phyloP scores from a whole-genome alignment of 2,329 filamentous ascomycete genomes.

The Sarocladiaceae sp. region DNA sequence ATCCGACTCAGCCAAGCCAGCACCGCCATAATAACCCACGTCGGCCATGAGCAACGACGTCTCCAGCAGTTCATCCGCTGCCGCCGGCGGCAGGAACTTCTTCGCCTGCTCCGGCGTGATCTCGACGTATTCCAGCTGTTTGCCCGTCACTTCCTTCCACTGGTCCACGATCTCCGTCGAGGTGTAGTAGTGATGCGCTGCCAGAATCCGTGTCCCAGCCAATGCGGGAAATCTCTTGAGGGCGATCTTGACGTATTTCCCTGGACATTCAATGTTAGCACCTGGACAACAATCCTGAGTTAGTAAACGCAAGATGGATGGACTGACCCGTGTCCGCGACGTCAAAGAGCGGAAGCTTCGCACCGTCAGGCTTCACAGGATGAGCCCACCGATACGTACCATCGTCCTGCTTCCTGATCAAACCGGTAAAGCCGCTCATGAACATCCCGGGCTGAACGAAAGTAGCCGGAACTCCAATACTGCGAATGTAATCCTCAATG shows the following conservation, averaged over 20 bases:
- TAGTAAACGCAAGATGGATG: conserved; percentile 20
- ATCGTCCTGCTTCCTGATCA: conserved; percentile 16
- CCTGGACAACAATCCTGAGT: conserved; percentile 17
- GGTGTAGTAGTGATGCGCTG: conserved; percentile 31
- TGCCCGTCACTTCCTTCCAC: conserved; percentile 30
- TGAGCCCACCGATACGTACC: conserved; percentile 19
- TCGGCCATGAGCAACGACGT: conserved; percentile 36
- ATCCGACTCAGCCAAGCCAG: conserved; percentile 25
- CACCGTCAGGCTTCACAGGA: conserved; percentile 25
- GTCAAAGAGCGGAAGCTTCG: conserved; percentile 34
- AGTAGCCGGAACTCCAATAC: conserved; percentile 40
- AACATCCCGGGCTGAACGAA: conserved; percentile 49
- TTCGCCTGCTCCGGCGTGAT: conserved; percentile 30
- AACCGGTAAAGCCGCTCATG: conserved; percentile 43
- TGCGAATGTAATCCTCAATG: conserved; percentile 52
- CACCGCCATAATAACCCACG: conserved; percentile 36
- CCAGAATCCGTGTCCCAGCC: conserved; percentile 29
- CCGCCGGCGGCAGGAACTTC: conserved; percentile 22
- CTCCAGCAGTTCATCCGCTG: conserved; percentile 34
- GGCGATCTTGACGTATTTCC: conserved; percentile 30
- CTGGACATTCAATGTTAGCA: conserved; percentile 13
- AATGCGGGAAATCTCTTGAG: conserved; percentile 20
- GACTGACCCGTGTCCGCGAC: conserved; percentile 35
- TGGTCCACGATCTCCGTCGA: conserved; percentile 26
- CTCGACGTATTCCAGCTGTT: conserved; percentile 23